Base-by-base conservation (phyloP, 164 flowering plant genomes). In the Houttuynia cordata region DNA sequence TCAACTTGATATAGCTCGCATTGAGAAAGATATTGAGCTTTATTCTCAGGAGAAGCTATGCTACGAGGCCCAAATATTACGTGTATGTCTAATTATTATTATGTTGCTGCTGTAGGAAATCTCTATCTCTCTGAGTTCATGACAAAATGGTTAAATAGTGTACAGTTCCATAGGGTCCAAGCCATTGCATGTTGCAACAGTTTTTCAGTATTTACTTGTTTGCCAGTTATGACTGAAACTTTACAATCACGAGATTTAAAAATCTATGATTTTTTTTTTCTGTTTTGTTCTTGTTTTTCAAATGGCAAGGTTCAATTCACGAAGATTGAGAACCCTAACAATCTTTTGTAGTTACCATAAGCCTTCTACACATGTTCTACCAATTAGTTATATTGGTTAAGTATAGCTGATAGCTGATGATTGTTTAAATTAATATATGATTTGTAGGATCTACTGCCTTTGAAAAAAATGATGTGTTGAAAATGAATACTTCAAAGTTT, bases 1-100 rank as follows among this genome's bases (percentile, higher is more conserved):
- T 57, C 75, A 73, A 65, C 67, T 53, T 67, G 96, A 91, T 52
- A 86, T 88, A 71, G 67, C 82, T 63, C 87, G 93, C 30, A 79
- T 94, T 64, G 95, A 88, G 73, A 84, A 88, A 64, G 96, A 88
- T 73, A 72, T 88, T 60, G 99, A 94, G 63, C 67, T 66, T 56
- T 76, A 73, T 69, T 70, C 88, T 57, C 97, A 88, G 72, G 99
- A 91, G 70, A 94, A 88, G 67, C 73, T 88, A 45, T 91, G 96
- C 66, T 88, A 86, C 74, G 99, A 94, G 70, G 93, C 97, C 67
- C 99, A 91, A 71, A 78, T 93, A 71, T 65, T 88, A 51, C 81
- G 95, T 85, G 99, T 90, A 85, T 59, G 61, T 52, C 37, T 37
- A 57, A 19, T 37, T 39, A 10, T 6, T 13, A 34, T 37, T 57